Evolutionary conservation across 106 monocot species (phyloP), one percentile per base, ranked within the genome.

Genomic region (Ottelia alismoides): DNA sequence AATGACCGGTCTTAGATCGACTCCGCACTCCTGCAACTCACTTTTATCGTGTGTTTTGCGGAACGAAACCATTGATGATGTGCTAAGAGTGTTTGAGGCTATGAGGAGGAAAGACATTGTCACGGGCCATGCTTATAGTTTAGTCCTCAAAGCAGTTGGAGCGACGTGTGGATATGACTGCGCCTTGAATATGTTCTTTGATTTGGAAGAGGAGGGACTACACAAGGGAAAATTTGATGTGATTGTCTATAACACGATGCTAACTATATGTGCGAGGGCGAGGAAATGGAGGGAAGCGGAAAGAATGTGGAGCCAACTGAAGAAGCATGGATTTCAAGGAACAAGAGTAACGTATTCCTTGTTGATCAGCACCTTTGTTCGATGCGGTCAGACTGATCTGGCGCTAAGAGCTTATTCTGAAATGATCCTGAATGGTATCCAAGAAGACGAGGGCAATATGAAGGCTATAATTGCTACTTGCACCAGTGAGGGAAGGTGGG

Each of bases 181-280:
- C 61, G 89, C 96, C 2, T 20, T 98, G 23, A 26, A 69, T 43
- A 59, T 98, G 68, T 90, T 98, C 56, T 17, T 40, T 28, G 52
- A 57, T 44, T 61, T 89, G 22, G 74, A 90, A 66, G 55, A 53
- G 25, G 85, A 75, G 23, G 75, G 32, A 16, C 49, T 4, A 9
- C 59, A 60, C 10, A 68, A 52, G 57, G 61, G 62, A 49, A 70
- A 31, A 1, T 79, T 90, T 52, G 89, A 98, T 68, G 65, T 72
- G 27, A 60, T 98, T 29, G 89, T 90, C 25, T 98, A 79, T 57
- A 98, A 98, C 58, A 98, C 96, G 10, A 82, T 85, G 89, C 76
- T 98, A 57, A 72, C 85, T 0, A 45, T 82, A 2, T 82, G 75
- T 54, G 89, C 60, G 31, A 85, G 76, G 65, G 62, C 65, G 17